Base-by-base conservation (phyloP, 192 early-diverging fungal genomes). In the Backusella circina region DNA sequence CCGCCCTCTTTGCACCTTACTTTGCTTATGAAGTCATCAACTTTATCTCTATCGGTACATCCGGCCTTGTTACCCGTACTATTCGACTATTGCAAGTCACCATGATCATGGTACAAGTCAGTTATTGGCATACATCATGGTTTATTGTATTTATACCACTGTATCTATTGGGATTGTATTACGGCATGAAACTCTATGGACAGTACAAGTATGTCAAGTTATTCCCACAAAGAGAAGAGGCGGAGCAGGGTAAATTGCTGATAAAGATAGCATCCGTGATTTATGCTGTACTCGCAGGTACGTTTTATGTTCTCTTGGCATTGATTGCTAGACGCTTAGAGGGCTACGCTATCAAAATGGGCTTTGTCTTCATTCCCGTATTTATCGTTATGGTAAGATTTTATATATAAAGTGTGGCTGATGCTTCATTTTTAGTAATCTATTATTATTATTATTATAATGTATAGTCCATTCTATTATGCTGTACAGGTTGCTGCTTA, bases 1-100 rank as follows among this genome's bases (percentile, higher is more conserved):
- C 84, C 38, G 71, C 85, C 0, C 91, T 96, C 1, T 94, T 94
- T 80, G 79, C 86, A 9, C 95, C 95, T 15, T 95, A 91, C 87
- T 92, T 93, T 75, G 44, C 90, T 23, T 70, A 94, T 18, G 95
- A 97, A 57, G 78, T 75, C 10, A 83, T 92, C 32, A 81, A 93
- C 67, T 77, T 93, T 37, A 33, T 93, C 26, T 76, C 80, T 38
- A 75, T 68, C 31, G 9, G 67, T 36, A 68, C 21, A 68, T 23
- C 18, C 9, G 67, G 35, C 33, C n/a, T 33, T 16, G 32, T 23
- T 38, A n/a, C 36, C 13, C 32, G 67, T 0, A 16, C 5, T 21
- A 7, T 3, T 38, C 3, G 33, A 16, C 74, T 51, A 50, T 80
- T 36, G 66, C 81, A 66, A 61, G 75, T 69, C 33, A 78, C 73